phyloP scores from a whole-genome alignment of 352 stramenopile genomes.

The Phytophthora cryptogea region DNA sequence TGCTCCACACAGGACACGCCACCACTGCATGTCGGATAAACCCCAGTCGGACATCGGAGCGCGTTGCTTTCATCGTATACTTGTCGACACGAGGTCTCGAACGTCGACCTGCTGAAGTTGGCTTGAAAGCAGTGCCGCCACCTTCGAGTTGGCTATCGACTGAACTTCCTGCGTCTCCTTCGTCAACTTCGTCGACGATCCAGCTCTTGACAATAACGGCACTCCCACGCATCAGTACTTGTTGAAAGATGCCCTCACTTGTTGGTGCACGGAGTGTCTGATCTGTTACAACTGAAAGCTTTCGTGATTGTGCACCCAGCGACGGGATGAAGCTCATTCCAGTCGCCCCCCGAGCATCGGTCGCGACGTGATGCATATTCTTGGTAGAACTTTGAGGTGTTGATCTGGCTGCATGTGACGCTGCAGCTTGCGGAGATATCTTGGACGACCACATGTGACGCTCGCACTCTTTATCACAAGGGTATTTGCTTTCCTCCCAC shows the following conservation, averaged over 20 bases:
- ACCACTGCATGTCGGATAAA: conserved; percentile 71
- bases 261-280: conserved; percentile 56
- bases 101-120: conserved; percentile 7
- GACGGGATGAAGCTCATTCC: conserved; percentile 37
- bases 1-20: conserved; percentile 74
- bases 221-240: conserved; percentile 51
- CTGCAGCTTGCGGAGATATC: conserved; percentile 39
- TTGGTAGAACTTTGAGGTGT: conserved; percentile 10
- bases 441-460: conserved; percentile 77
- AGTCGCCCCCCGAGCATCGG: conserved; percentile 8
- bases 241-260: conserved; percentile 61
- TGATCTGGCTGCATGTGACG: conserved; percentile 6
- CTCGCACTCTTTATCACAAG: conserved; percentile 20
- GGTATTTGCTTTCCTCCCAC: conserved; percentile 41
- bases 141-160: neutral
- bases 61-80: conserved; percentile 42
- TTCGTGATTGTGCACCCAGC: conserved; percentile 42
- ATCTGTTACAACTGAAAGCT: conserved; percentile 66
- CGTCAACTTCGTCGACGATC: conserved; percentile 34
- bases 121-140: conserved; percentile 2
- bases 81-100: conserved; percentile 21
- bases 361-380: conserved; percentile 7
- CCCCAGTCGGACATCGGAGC: conserved; percentile 47
- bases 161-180: conserved; percentile 8
- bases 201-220: conserved; percentile 61